phyloP scores from a whole-genome alignment of 148 eudicot genomes.

The Oxyria digyna region DNA sequence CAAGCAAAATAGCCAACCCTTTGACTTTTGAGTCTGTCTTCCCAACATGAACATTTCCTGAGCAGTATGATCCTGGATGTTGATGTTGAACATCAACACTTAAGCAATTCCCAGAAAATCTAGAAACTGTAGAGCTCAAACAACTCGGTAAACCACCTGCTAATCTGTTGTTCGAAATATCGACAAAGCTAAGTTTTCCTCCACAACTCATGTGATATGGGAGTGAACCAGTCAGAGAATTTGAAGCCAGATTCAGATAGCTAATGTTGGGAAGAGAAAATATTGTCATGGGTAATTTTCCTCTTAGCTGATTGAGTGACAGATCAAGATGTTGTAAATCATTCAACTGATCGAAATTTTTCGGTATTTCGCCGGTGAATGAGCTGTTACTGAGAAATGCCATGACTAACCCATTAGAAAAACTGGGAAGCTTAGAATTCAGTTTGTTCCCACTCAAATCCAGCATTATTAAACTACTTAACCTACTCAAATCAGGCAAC shows the following conservation, averaged over 20 bases:
- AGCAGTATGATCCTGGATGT: slow-evolving; percentile 39
- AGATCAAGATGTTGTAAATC: slow-evolving; percentile 53
- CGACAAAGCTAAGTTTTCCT: slow-evolving; percentile 35
- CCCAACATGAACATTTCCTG: slow-evolving; percentile 11
- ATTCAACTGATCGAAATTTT: slow-evolving; percentile 19
- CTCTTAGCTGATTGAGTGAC: slow-evolving; percentile 39
- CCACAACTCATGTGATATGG: slow-evolving; percentile 45
- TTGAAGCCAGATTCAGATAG: slow-evolving; percentile 52
- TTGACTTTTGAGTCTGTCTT: slow-evolving; percentile 22
- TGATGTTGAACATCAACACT: slow-evolving; percentile 32
- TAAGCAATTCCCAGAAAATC: slow-evolving; percentile 46
- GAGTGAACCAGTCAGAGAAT: slow-evolving; percentile 48
- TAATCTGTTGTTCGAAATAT: slow-evolving; percentile 47
- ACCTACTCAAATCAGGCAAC: slow-evolving; percentile 43
- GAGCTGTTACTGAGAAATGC: slow-evolving; percentile 43
- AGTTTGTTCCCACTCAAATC: slow-evolving; percentile 43
- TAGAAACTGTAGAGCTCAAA: slow-evolving; percentile 28
- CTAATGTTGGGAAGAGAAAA: slow-evolving; percentile 46
- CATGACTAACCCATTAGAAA: slow-evolving; percentile 35
- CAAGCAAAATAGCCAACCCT: slow-evolving; percentile 18
- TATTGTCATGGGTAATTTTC: slow-evolving; percentile 30
- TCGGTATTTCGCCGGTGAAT: slow-evolving; percentile 34
- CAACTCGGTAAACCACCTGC: slow-evolving; percentile 45
- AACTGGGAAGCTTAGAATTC: slow-evolving; percentile 31
- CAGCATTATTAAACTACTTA: slow-evolving; percentile 27